Base-by-base conservation (phyloP, 768 basidiomycete species). In the Russula ochroleuca region DNA sequence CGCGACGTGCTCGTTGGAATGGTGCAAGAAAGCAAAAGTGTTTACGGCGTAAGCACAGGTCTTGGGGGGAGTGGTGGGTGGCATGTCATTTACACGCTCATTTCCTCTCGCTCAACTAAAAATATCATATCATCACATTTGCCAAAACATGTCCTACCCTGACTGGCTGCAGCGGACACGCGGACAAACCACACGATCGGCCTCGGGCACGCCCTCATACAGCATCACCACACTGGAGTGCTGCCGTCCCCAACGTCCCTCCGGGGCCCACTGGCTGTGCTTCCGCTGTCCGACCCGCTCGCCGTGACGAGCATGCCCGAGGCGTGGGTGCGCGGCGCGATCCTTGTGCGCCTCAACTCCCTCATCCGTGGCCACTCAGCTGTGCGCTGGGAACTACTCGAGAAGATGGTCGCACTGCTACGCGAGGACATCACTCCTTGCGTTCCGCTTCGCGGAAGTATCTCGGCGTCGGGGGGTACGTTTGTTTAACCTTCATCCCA, bases 351-450 rank as follows among this genome's bases (percentile, higher is more conserved):
- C 67, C 88, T 90, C 80, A 95, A 94, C 74, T 92, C 90, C 8
- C 83, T 95, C 49, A 84, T 92, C 58, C 87, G 92, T 7, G 92
- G 92, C 0, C 92, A 94, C 75, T 92, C 90, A 17, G 93, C 88
- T 48, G 85, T 95, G 17, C 83, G 92, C 37, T 86, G 86, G 82
- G 84, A 87, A 64, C 81, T 94, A 53, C 82, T 94, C 64, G 80
- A 90, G 73, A 85, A 85, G 70, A 91, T 95, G 84, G 82, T 80
- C 68, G 78, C 81, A 28, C 79, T 93, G 50, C 81, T 95, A 43
- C 76, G 77, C 31, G 84, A 84, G 65, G 83, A 90, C 67, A 81
- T 94, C 70, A 90, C 84, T 6, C 88, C 90, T 0, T 75, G 90
- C 19, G 88, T 95, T n/a, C 92, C 92, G 17, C 78, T 95, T 8